Base-by-base conservation (phyloP, 176 grass and related monocot genomes). In the Microstegium vimineum region DNA sequence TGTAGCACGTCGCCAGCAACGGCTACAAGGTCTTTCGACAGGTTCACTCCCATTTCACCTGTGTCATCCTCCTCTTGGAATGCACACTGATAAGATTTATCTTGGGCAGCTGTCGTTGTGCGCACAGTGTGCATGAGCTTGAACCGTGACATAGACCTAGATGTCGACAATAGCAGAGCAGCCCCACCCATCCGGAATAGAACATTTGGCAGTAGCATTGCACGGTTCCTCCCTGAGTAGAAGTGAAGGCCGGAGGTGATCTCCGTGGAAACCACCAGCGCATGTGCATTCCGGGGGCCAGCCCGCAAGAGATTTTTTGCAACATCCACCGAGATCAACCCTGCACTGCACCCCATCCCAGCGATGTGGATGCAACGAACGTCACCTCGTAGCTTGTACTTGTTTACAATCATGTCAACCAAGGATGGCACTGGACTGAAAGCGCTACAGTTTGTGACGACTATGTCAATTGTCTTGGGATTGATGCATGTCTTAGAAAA, bases 331-430 rank as follows among this genome's bases (percentile, higher is more conserved):
- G 86, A 54, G 27, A 88, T 83, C 22, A 83, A 13, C 34, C 86
- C 80, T 3, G 80, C 86, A 40, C 86, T 83, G 36, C 86, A 88
- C 20, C 86, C 86, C 86, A 88, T 88, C 10, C 86, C 86, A 4
- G 86, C 34, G 12, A 88, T 8, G 10, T 88, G 74, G 27, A 78
- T 51, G 59, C 4, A 33, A 0, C 45, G 42, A 27, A 83, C 10
- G 45, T 83, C 74, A 2, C 13, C 15, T 0, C 80, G 57, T 13
- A 88, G 43, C 67, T 59, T 78, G 66, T 83, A 83, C 35, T 37
- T 78, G 43, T 73, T 66, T 8, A 88, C 28, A 4, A 88, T 65
- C 66, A 78, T 66, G 66, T 83, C 86, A 12, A n/a, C n/a, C 10
- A 78, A 73, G 14, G 54, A 83, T 32, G 86, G 86, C 22, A 61